phyloP scores from a whole-genome alignment of 2,329 filamentous ascomycete species.

The Ploettnerulaceae sp. region DNA sequence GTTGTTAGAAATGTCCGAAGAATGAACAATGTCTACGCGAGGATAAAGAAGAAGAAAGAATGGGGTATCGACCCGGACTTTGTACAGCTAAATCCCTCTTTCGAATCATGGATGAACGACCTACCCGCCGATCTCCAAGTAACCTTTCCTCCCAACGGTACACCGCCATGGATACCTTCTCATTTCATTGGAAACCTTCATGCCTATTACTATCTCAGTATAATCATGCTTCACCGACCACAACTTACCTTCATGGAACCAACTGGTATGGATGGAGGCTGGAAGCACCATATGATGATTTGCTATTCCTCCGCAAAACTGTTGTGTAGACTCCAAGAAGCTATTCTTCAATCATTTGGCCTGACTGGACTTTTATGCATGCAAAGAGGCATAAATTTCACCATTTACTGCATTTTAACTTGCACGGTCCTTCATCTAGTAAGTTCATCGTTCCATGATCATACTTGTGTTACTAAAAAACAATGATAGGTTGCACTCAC shows the following conservation, averaged over 20 bases:
- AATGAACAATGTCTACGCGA: constrained; percentile 71
- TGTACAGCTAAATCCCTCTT: constrained; percentile 70
- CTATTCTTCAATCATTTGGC: constrained; percentile 70
- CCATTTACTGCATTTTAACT: constrained; percentile 85
- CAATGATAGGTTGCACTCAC: constrained; percentile 74
- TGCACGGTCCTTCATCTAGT: constrained; percentile 93
- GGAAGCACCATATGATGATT: constrained; percentile 83
- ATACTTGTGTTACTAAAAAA: constrained; percentile 8
- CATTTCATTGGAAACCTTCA: constrained; percentile 88
- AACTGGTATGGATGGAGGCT: constrained; percentile 63
- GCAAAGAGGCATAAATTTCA: constrained; percentile 91
- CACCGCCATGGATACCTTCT: constrained; percentile 77
- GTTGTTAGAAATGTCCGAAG: constrained; percentile 72
- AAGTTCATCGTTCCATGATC: constrained; percentile 38
- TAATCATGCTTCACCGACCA: constrained; percentile 83
- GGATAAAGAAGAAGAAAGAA: constrained; percentile 69
- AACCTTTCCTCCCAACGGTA: constrained; percentile 71
- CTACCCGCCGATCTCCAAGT: constrained; percentile 76
- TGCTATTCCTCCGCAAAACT: constrained; percentile 82
- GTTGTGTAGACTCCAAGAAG: constrained; percentile 82
- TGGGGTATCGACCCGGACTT: constrained; percentile 87
- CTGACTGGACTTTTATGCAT: constrained; percentile 81
- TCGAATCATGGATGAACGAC: constrained; percentile 69
- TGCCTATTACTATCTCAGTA: constrained; percentile 78
- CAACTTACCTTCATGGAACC: constrained; percentile 77